A percentile compares a stretch with the other conserved stretches of the same genome.
Evolutionary conservation across 805 yeast genomes (phyloP).

Genomic region (Lipomyces kockii): DNA sequence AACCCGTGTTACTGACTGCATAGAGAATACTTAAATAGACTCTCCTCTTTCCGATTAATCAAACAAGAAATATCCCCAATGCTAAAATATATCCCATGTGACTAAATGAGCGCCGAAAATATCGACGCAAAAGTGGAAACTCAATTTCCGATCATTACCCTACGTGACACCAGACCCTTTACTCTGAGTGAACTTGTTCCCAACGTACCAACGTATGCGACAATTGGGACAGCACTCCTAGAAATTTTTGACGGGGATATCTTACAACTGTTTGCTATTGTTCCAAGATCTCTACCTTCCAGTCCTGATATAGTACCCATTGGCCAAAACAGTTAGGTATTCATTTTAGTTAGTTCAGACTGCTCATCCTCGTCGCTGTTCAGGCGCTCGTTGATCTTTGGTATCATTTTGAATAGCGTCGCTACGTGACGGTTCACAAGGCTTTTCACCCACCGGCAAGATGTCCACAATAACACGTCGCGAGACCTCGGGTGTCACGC

Average conservation of each 20-base stretch:
- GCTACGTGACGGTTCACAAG: background rate
- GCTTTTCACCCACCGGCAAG: background rate
- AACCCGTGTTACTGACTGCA: background rate
- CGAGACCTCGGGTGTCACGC: constrained; percentile 33
- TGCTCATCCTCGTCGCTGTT: background rate
- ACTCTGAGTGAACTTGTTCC: too few species aligned
- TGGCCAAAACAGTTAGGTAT: background rate
- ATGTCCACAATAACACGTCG: constrained; percentile 22
- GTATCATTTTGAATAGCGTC: background rate
- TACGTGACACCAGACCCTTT: background rate
- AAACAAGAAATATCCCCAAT: background rate
- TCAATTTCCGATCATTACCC: background rate
- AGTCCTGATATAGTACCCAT: background rate
- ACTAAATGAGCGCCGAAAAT: background rate
- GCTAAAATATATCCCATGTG: background rate
- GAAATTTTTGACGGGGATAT: background rate
- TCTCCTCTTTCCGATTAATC: background rate
- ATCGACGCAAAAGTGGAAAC: background rate
- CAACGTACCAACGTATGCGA: too few species aligned
- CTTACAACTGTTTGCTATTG: background rate
- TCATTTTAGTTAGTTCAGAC: background rate
- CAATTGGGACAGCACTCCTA: background rate
- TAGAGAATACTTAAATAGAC: background rate
- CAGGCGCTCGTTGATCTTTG: background rate
- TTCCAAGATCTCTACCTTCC: background rate